These are phyloP conservation scores for Tulasnella sp. DNA, from an alignment of 768 basidiomycete genomes.

Conservation along the genomic window DNA sequence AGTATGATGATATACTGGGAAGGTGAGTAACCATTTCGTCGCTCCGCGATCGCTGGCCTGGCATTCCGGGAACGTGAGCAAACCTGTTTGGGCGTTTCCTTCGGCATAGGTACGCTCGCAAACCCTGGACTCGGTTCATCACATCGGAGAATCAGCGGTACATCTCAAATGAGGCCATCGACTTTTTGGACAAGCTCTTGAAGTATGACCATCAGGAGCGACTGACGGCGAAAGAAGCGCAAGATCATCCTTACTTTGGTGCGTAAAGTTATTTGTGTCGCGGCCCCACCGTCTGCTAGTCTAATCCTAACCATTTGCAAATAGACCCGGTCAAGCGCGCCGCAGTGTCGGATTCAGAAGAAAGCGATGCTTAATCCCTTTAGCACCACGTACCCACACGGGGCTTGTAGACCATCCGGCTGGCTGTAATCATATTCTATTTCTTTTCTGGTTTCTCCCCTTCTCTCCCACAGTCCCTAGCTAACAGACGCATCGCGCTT, in stretches of 20 bases:
- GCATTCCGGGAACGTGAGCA: background rate
- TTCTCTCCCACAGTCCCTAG: constrained; percentile 2
- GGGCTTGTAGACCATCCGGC: background rate
- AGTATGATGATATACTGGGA: constrained; percentile 59
- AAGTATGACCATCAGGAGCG: constrained; percentile 72
- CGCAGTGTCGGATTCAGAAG: constrained; percentile 32
- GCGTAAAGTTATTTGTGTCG: constrained; percentile 33
- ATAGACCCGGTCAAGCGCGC: constrained; percentile 36
- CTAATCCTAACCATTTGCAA: constrained; percentile 20
- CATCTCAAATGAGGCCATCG: constrained; percentile 64
- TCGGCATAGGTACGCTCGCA: constrained; percentile 56
- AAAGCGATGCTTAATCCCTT: constrained; percentile 32
- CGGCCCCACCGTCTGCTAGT: background rate
- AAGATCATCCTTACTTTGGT: constrained; percentile 70
- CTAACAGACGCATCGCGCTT: constrained; percentile 4
- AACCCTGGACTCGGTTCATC: constrained; percentile 67
- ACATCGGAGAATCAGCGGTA: constrained; percentile 61
- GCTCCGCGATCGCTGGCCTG: background rate
- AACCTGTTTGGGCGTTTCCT: background rate
- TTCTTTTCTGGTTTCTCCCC: background rate
- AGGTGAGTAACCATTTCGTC: constrained; percentile 44
- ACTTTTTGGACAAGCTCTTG: constrained; percentile 67
- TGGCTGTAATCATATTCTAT: constrained; percentile 15
- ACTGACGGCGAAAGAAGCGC: constrained; percentile 67
- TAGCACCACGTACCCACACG: constrained; percentile 7